These are phyloP conservation scores for Eucommia ulmoides DNA, from an alignment of 257 asterid species.

Conservation along the genomic window DNA sequence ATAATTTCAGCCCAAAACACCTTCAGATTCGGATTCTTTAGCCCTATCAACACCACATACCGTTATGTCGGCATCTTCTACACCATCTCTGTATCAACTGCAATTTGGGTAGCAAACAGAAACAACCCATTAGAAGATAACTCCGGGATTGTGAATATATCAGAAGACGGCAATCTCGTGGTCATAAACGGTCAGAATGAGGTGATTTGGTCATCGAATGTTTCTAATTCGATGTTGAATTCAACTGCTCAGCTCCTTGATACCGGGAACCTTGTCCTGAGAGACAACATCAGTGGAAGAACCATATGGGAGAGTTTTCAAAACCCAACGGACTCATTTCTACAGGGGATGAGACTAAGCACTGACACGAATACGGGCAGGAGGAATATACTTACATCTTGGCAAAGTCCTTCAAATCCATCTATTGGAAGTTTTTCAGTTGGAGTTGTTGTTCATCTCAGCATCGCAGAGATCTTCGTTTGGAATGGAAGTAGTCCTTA, in stretches of 20 bases:
- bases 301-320: slow-evolving; percentile 30
- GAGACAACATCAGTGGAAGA: slow-evolving; percentile 16
- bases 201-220: slow-evolving; percentile 29
- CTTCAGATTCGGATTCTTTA: slow-evolving; percentile 13
- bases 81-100: slow-evolving; percentile 12
- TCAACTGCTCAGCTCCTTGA: slow-evolving; percentile 25
- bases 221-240: slow-evolving; percentile 10
- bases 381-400: slow-evolving; percentile 13
- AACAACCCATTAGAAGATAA: slow-evolving; percentile 21
- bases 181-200: slow-evolving; percentile 13
- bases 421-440: slow-evolving; percentile 17
- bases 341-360: slow-evolving; percentile 14
- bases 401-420: slow-evolving; percentile 20
- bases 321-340: slow-evolving; percentile 16
- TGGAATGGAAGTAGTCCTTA: slow-evolving; percentile 15
- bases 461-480: slow-evolving; percentile 20
- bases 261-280: slow-evolving; percentile 28
- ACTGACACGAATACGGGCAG: slow-evolving; percentile 7
- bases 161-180: slow-evolving; percentile 31
- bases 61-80: slow-evolving; percentile 33
- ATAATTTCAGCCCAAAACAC: background rate
- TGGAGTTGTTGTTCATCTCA: slow-evolving; percentile 18
- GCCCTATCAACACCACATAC: slow-evolving; percentile 18
- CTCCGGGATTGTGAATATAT: slow-evolving; percentile 20
- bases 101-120: slow-evolving; percentile 42